These are phyloP conservation scores for Xylaria scruposa DNA, from an alignment of 495 filamentous ascomycete genomes.

Conservation along the genomic window DNA sequence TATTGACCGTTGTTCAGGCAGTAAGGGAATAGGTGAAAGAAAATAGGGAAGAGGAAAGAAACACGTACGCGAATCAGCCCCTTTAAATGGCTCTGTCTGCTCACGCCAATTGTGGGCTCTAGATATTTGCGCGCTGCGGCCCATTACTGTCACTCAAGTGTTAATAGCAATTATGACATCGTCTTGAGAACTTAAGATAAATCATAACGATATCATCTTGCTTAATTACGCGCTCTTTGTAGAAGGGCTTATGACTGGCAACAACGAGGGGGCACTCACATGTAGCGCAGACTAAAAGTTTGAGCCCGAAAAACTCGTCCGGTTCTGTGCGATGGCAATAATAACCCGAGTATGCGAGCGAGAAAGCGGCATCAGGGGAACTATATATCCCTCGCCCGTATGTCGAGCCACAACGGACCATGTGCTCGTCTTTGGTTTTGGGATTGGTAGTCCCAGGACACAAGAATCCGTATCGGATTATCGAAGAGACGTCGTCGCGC, in stretches of 20 bases:
- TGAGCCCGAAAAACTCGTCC: not conserved
- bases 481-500: not conserved
- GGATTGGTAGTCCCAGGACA: not conserved
- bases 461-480: not conserved
- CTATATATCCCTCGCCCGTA: slow-evolving; percentile 7
- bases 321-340: not conserved
- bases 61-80: not conserved
- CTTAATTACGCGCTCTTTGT: too few relatives aligned
- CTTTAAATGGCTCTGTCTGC: not conserved
- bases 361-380: not conserved
- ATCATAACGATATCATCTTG: too few relatives aligned
- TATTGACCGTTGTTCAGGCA: too few relatives aligned
- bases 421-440: slow-evolving; percentile 1
- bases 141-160: not conserved
- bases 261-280: not conserved
- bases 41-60: not conserved
- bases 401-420: not conserved
- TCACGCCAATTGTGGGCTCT: not conserved
- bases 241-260: too few relatives aligned
- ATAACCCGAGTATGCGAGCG: not conserved
- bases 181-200: too few relatives aligned
- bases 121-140: not conserved
- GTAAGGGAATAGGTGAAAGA: too few relatives aligned
- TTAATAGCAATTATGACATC: not conserved
- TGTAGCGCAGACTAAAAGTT: not conserved